A percentile compares a stretch with the other conserved stretches of the same genome.
Evolutionary conservation across 2,329 filamentous ascomycete species (phyloP).

Genomic region (Diaporthe humulicola): DNA sequence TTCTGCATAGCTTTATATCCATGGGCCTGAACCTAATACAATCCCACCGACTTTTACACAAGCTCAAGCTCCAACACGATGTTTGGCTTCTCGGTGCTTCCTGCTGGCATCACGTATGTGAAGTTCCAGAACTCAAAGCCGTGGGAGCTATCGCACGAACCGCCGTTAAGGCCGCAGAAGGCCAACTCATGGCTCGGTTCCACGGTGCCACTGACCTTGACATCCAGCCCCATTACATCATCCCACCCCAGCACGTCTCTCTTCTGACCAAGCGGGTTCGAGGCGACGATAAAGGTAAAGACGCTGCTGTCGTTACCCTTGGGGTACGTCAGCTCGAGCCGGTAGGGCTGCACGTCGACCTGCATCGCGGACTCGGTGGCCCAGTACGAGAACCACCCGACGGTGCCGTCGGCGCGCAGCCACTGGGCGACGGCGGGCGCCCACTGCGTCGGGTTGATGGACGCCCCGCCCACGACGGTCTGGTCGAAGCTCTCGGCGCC

Average conservation of each 20-base stretch:
- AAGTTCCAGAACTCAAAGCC: constrained; percentile 64
- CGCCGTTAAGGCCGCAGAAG: constrained; percentile 58
- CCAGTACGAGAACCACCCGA: constrained; percentile 44
- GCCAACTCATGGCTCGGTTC: constrained; percentile 54
- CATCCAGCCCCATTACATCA: constrained; percentile 62
- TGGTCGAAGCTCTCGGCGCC: constrained; percentile 71
- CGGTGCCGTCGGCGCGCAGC: constrained; percentile 46
- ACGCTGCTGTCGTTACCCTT: constrained; percentile 60
- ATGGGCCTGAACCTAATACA: neutral
- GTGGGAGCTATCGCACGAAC: constrained; percentile 46
- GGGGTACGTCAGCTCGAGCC: constrained; percentile 67
- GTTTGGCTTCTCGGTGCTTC: constrained; percentile 44
- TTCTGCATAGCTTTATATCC: neutral
- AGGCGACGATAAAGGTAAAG: constrained; percentile 65
- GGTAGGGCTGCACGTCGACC: constrained; percentile 55
- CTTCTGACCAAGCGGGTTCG: constrained; percentile 54
- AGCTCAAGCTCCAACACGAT: constrained; percentile 41
- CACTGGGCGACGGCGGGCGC: constrained; percentile 73
- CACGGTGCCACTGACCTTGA: constrained; percentile 60
- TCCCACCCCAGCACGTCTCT: constrained; percentile 59
- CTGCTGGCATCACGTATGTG: constrained; percentile 55
- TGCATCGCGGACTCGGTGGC: constrained; percentile 56
- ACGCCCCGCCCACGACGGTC: constrained; percentile 67
- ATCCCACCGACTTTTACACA: neutral
- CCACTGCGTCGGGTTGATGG: constrained; percentile 64